Conservation (phyloP, 805 yeast species). For the Schizosaccharomyces japonicus region DNA sequence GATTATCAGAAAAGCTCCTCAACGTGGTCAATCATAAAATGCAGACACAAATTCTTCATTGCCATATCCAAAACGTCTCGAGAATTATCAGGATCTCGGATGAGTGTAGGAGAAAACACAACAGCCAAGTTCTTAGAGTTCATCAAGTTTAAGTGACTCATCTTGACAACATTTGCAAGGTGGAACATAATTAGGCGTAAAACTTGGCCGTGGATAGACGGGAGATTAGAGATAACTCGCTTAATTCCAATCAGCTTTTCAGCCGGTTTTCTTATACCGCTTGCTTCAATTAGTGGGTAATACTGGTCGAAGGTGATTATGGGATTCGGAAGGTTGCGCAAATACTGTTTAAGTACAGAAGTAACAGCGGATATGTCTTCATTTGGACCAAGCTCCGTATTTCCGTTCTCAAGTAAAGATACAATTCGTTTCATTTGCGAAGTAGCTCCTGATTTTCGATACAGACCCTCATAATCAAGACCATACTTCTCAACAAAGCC, state of each 20-base stretch:
- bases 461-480: slow-evolving; percentile 60
- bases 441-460: slow-evolving; percentile 69
- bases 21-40: slow-evolving; percentile 27
- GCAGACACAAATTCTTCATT: slow-evolving; percentile 52
- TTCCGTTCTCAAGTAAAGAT: slow-evolving; percentile 17
- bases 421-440: slow-evolving; percentile 32
- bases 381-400: slow-evolving; percentile 16
- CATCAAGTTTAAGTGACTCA: slow-evolving; percentile 48
- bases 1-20: background rate
- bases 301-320: slow-evolving; percentile 50
- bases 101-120: slow-evolving; percentile 83
- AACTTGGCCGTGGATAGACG: slow-evolving; percentile 24
- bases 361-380: slow-evolving; percentile 69
- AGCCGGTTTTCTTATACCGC: slow-evolving; percentile 8
- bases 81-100: slow-evolving; percentile 55
- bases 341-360: slow-evolving; percentile 63
- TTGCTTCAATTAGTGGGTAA: slow-evolving; percentile 36
- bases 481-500: slow-evolving; percentile 60
- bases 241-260: slow-evolving; percentile 11
- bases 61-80: slow-evolving; percentile 71
- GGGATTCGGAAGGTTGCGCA: slow-evolving; percentile 67
- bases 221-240: slow-evolving; percentile 27
- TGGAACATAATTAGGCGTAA: slow-evolving; percentile 32
- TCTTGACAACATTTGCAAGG: slow-evolving; percentile 32
- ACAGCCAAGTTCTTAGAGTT: slow-evolving; percentile 58